Percentiles rank a stretch among this genome's conserved stretches.
phyloP scores from a whole-genome alignment of 2,329 filamentous ascomycete species.

The Fusarium guadeloupense region DNA sequence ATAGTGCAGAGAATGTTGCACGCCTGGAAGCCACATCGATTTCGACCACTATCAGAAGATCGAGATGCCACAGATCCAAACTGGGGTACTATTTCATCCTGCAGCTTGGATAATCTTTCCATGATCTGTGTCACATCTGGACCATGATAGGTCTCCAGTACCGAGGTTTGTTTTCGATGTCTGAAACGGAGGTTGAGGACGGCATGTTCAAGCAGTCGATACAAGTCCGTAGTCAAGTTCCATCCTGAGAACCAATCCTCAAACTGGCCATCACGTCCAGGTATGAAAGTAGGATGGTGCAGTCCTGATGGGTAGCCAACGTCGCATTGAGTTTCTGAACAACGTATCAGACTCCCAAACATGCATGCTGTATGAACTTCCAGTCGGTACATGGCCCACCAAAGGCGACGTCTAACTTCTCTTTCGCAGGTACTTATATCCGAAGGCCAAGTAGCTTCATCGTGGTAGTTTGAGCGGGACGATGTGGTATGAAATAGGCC shows the following conservation, averaged over 20 bases:
- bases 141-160: background rate
- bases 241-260: slow-evolving; percentile 1
- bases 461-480: background rate
- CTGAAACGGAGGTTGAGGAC: background rate
- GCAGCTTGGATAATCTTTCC: background rate
- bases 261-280: background rate
- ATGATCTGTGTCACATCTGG: background rate
- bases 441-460: background rate
- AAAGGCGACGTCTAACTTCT: slow-evolving; percentile 17
- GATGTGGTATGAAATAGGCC: background rate
- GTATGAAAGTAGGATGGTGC: background rate
- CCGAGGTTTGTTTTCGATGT: background rate
- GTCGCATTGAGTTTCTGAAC: slow-evolving; percentile 1
- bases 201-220: background rate
- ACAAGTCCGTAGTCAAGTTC: background rate
- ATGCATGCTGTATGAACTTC: slow-evolving; percentile 14
- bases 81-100: background rate
- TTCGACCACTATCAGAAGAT: background rate
- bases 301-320: background rate
- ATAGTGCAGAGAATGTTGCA: background rate
- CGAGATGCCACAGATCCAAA: background rate
- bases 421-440: background rate
- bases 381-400: slow-evolving; percentile 19
- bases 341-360: slow-evolving; percentile 9
- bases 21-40: background rate